These are phyloP conservation scores for Saturnispora besseyi DNA, from an alignment of 805 yeast genomes.

Conservation along the genomic window DNA sequence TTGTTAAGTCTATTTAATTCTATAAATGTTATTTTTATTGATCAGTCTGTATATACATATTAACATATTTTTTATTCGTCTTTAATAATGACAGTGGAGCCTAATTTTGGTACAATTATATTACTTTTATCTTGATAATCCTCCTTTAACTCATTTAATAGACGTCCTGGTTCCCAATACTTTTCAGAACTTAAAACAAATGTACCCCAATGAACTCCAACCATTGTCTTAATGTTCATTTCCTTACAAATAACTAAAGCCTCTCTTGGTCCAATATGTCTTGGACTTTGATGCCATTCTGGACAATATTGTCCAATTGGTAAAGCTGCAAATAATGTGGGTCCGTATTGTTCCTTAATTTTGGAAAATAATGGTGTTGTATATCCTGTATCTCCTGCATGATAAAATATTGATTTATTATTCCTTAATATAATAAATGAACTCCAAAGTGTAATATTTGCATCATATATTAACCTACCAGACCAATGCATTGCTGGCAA, in stretches of 20 bases:
- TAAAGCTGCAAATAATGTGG: slow-evolving; percentile 56
- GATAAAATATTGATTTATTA: slow-evolving; percentile 67
- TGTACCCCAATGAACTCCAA: slow-evolving; percentile 97
- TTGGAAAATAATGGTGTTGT: slow-evolving; percentile 59
- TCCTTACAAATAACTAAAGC: slow-evolving; percentile 59
- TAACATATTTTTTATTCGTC: slow-evolving; percentile 7
- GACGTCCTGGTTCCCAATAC: slow-evolving; percentile 70
- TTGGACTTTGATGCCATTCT: slow-evolving; percentile 84
- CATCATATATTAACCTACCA: slow-evolving; percentile 72
- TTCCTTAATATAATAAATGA: slow-evolving; percentile 65
- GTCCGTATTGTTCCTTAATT: slow-evolving; percentile 60
- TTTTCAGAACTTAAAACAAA: slow-evolving; percentile 84
- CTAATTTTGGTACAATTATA: slow-evolving; percentile 64
- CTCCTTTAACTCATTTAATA: slow-evolving; percentile 43
- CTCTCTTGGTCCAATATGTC: slow-evolving; percentile 81
- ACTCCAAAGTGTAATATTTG: slow-evolving; percentile 82
- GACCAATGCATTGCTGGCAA: slow-evolving; percentile 98
- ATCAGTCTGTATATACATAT: neutral
- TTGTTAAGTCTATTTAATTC: slow-evolving; percentile 15
- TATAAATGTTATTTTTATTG: neutral
- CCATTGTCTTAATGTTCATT: slow-evolving; percentile 49
- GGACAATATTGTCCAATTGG: slow-evolving; percentile 97
- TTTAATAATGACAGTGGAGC: slow-evolving; percentile 54
- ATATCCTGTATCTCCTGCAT: slow-evolving; percentile 94
- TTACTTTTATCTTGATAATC: slow-evolving; percentile 28